Evolutionary conservation across 768 basidiomycete species (phyloP).

Genomic region (Phlebiopsis flavidoalba): DNA sequence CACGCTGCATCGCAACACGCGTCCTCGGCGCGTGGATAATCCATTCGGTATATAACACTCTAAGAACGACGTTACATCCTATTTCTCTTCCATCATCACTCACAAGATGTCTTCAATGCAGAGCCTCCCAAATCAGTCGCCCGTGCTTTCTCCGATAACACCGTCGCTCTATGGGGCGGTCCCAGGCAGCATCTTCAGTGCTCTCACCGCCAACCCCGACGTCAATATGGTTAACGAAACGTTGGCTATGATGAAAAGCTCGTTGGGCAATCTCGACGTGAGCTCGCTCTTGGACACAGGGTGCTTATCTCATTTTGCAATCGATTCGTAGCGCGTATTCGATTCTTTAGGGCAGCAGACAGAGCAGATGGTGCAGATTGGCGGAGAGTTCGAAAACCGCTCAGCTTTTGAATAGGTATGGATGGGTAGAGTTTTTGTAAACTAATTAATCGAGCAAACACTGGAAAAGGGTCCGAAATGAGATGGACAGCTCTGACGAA

Average conservation of each 20-base stretch:
- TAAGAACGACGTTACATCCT: background rate
- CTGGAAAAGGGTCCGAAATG: slow-evolving; percentile 34
- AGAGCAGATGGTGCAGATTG: slow-evolving; percentile 35
- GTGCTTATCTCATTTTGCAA: background rate
- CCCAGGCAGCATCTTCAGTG: slow-evolving; percentile 1
- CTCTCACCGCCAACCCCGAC: background rate
- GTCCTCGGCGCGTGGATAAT: background rate
- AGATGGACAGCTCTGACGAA: slow-evolving; percentile 39
- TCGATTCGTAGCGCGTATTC: slow-evolving; percentile 20
- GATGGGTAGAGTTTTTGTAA: background rate
- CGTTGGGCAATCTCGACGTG: slow-evolving; percentile 29
- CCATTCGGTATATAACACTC: background rate
- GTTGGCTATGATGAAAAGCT: slow-evolving; percentile 22
- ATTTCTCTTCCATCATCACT: background rate
- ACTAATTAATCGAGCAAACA: background rate
- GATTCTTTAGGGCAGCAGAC: slow-evolving; percentile 42
- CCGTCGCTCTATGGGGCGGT: background rate
- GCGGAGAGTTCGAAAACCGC: slow-evolving; percentile 34
- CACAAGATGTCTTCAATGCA: background rate
- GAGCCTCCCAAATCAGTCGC: background rate
- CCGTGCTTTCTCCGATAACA: slow-evolving; percentile 2
- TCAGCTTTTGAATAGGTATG: slow-evolving; percentile 38
- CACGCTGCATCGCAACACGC: background rate
- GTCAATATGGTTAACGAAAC: slow-evolving; percentile 4
- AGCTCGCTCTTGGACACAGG: slow-evolving; percentile 1